phyloP scores from a whole-genome alignment of 2,329 filamentous ascomycete genomes.

The Paracoccidioides brasiliensis region DNA sequence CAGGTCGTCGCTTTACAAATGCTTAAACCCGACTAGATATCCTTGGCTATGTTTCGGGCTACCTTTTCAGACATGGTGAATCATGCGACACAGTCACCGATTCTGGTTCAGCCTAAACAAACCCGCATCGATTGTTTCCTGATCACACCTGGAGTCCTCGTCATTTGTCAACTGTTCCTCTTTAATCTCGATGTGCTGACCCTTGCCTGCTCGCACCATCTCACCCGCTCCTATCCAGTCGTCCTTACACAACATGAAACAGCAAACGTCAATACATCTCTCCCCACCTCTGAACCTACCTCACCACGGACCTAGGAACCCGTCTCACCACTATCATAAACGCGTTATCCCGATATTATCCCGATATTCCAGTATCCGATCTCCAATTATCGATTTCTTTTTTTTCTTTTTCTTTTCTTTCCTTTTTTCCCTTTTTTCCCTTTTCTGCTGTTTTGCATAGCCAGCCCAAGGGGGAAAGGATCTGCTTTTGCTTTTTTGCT shows the following conservation, averaged over 20 bases:
- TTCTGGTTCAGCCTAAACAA: not conserved
- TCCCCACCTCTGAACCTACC: not conserved
- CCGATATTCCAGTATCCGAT: not conserved
- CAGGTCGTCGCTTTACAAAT: not conserved
- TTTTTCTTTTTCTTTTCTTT: not conserved
- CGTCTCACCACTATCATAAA: not conserved
- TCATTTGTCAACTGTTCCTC: not conserved
- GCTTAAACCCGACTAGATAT: not conserved
- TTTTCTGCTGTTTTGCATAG: not conserved
- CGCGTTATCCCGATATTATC: not conserved
- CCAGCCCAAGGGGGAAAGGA: not conserved
- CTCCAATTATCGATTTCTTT: not conserved
- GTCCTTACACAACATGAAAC: constrained; percentile 1
- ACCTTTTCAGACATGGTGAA: not conserved
- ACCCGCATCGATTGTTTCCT: not conserved
- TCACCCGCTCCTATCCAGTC: not conserved
- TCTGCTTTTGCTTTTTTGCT: not conserved
- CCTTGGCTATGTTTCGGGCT: constrained; percentile 1
- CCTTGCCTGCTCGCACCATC: not conserved
- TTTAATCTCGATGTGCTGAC: not conserved
- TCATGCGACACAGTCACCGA: constrained; percentile 4
- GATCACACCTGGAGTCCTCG: not conserved
- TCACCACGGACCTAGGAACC: not conserved
- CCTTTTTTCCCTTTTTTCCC: constrained; percentile 5
- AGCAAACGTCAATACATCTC: not conserved